Evolutionary conservation across 2,329 filamentous ascomycete genomes (phyloP).

Genomic region (Aspergillus phoenicis): DNA sequence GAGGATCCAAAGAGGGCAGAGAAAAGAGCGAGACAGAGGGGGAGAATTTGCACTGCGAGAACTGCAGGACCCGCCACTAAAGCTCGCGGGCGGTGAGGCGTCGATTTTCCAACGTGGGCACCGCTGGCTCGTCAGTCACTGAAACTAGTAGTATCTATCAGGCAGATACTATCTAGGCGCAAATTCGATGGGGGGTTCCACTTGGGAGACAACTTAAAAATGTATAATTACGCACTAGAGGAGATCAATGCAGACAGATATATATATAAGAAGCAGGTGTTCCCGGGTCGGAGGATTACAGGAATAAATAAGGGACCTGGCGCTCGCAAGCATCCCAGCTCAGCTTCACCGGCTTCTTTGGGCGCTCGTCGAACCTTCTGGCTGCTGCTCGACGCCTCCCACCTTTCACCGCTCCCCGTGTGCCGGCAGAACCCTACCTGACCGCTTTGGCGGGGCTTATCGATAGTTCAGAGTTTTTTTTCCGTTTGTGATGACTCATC

Average conservation of each 20-base stretch:
- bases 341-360: conserved; percentile 12
- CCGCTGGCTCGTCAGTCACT: conserved; percentile 25
- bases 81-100: conserved; percentile 31
- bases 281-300: background rate
- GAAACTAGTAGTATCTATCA: conserved; percentile 6
- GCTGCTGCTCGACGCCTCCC: conserved; percentile 34
- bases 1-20: conserved; percentile 15
- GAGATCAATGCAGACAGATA: background rate
- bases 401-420: conserved; percentile 28
- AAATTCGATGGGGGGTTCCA: background rate
- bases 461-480: conserved; percentile 20
- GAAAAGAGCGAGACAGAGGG: conserved; percentile 29
- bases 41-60: conserved; percentile 40
- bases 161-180: background rate
- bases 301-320: background rate
- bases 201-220: background rate
- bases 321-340: background rate
- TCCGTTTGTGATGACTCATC: background rate
- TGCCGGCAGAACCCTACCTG: conserved; percentile 26
- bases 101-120: conserved; percentile 25
- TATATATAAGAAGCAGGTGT: background rate
- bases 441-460: conserved; percentile 27
- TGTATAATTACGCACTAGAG: background rate
- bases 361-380: conserved; percentile 44
- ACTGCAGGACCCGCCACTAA: conserved; percentile 32